Percentiles rank a stretch among this genome's conserved stretches.
These are phyloP conservation scores for Rhynchospora pubera DNA, from an alignment of 176 grass and related monocot species.

Conservation along the genomic window DNA sequence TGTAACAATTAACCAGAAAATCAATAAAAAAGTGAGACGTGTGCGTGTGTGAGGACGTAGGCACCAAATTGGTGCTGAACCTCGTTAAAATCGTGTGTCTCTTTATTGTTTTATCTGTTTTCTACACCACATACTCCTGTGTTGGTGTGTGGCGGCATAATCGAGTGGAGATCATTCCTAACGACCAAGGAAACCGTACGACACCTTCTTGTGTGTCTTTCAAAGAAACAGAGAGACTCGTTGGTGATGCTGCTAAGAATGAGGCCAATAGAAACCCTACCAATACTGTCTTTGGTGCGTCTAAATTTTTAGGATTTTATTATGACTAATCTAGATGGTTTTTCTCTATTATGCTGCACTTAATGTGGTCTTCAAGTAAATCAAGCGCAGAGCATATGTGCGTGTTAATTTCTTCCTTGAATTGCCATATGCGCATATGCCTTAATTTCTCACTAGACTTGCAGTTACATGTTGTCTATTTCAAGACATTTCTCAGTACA, in stretches of 20 bases:
- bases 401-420: not conserved
- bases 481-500: not conserved
- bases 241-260: constrained; percentile 12
- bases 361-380: not conserved
- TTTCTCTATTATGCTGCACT: not conserved
- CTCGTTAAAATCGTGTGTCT: too few relatives aligned
- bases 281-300: not conserved
- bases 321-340: not conserved
- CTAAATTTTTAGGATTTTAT: not conserved
- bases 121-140: not conserved
- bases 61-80: too few relatives aligned
- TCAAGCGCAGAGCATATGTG: not conserved
- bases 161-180: constrained; percentile 4
- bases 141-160: not conserved
- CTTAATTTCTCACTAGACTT: not conserved
- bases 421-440: not conserved
- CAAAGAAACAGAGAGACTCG: not conserved
- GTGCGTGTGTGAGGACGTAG: too few relatives aligned
- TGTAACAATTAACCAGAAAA: too few relatives aligned
- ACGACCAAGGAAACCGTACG: not conserved
- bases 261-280: not conserved
- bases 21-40: too few relatives aligned
- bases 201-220: not conserved
- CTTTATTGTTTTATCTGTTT: too few relatives aligned
- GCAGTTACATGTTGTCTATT: not conserved